Percentiles rank a stretch among this genome's conserved stretches.
These are phyloP conservation scores for Lactarius akahatsu DNA, from an alignment of 768 basidiomycete genomes.

Conservation along the genomic window DNA sequence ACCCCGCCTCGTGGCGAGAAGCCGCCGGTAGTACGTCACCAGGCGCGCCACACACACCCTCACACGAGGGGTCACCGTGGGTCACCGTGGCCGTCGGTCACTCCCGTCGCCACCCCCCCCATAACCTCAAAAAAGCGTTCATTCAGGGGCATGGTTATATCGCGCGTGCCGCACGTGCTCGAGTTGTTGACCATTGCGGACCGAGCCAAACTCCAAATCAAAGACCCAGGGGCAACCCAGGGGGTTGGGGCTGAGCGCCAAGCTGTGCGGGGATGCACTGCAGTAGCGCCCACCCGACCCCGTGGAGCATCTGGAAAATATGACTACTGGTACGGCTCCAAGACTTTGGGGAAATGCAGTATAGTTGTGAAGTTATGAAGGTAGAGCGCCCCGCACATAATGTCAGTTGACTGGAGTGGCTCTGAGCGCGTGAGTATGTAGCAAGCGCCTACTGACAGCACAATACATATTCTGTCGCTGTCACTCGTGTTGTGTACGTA, in stretches of 20 bases:
- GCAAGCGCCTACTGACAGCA: not conserved
- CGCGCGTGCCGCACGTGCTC: not conserved
- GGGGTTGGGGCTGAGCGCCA: not conserved
- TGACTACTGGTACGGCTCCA: not conserved
- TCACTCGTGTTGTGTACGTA: not conserved
- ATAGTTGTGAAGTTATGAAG: not conserved
- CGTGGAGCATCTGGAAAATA: not conserved
- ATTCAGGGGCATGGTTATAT: not conserved
- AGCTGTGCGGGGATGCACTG: not conserved
- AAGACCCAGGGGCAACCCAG: not conserved
- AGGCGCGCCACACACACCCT: not conserved
- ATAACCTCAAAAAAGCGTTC: not conserved
- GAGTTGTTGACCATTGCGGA: not conserved
- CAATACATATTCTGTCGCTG: not conserved
- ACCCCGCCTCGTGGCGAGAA: slow-evolving; percentile 1
- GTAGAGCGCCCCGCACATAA: not conserved
- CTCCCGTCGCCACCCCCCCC: not conserved
- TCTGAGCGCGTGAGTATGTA: not conserved
- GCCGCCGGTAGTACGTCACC: slow-evolving; percentile 2
- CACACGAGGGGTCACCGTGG: not conserved
- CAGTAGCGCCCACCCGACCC: not conserved
- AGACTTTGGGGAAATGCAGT: not conserved
- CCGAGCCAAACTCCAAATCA: not conserved
- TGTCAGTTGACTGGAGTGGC: not conserved
- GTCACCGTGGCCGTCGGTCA: not conserved